Evolutionary conservation across 1,284 basidiomycete genomes (phyloP).

Genomic region (Takashimella koratensis): DNA sequence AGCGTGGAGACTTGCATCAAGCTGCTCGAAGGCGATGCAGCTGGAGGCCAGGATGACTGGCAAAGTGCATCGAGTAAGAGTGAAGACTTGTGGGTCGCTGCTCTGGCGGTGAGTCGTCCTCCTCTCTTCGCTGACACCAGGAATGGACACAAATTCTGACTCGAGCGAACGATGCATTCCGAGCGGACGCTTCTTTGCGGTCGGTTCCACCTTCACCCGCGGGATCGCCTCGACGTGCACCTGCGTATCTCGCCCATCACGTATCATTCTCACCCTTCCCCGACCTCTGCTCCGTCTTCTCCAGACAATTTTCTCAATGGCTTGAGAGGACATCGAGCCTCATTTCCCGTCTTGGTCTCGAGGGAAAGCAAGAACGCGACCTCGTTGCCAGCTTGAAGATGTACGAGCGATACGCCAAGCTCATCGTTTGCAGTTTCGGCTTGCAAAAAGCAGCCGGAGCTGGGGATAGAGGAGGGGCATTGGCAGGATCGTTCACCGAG

Average conservation of each 20-base stretch:
- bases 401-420: constrained; percentile 27
- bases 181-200: constrained; percentile 7
- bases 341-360: neutral
- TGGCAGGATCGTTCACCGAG: neutral
- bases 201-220: neutral
- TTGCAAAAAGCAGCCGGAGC: constrained; percentile 4
- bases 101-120: constrained; percentile 3
- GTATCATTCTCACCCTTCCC: neutral
- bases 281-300: neutral
- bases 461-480: neutral
- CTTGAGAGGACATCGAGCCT: neutral
- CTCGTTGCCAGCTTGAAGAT: neutral
- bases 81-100: constrained; percentile 8
- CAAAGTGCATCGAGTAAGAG: constrained; percentile 4
- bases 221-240: neutral
- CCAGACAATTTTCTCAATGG: neutral
- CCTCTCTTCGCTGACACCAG: constrained; percentile 18
- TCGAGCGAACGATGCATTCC: constrained; percentile 21
- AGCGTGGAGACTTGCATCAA: constrained; percentile 16
- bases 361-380: neutral
- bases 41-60: neutral
- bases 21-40: neutral
- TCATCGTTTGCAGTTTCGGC: constrained; percentile 27
- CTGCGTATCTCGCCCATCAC: neutral
- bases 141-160: constrained; percentile 33